These are phyloP conservation scores for Candida insectorum DNA, from an alignment of 805 yeast genomes.

Conservation along the genomic window DNA sequence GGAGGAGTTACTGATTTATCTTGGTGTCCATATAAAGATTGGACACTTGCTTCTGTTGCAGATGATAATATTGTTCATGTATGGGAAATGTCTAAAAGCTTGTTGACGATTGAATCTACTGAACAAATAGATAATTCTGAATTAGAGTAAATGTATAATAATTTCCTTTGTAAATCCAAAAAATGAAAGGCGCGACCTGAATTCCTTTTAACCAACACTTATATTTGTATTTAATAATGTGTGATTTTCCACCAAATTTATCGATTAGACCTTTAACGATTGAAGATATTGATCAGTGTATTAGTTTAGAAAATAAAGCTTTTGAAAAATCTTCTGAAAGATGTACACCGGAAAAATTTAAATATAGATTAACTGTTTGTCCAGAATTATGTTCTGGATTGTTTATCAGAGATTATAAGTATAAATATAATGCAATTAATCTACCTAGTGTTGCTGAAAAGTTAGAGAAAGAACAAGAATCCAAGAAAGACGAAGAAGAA, in stretches of 20 bases:
- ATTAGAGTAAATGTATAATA: slow-evolving; percentile 8
- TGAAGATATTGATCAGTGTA: slow-evolving; percentile 65
- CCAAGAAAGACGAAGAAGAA: slow-evolving; percentile 14
- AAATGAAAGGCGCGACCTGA: neutral
- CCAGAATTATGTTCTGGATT: slow-evolving; percentile 92
- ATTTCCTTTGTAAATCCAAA: too few relatives aligned
- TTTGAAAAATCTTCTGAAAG: slow-evolving; percentile 66
- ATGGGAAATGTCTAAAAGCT: slow-evolving; percentile 46
- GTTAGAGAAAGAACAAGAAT: slow-evolving; percentile 25
- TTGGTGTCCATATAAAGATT: slow-evolving; percentile 69
- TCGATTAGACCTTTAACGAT: slow-evolving; percentile 71
- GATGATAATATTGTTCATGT: slow-evolving; percentile 60
- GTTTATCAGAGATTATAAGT: slow-evolving; percentile 66
- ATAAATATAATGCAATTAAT: slow-evolving; percentile 40
- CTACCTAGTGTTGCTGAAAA: slow-evolving; percentile 38
- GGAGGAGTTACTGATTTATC: slow-evolving; percentile 71
- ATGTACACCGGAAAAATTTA: slow-evolving; percentile 55
- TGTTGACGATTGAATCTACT: slow-evolving; percentile 16
- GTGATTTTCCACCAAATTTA: slow-evolving; percentile 45
- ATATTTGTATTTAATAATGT: slow-evolving; percentile 19
- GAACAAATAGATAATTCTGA: slow-evolving; percentile 13
- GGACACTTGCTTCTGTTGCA: slow-evolving; percentile 68
- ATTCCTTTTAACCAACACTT: too few relatives aligned
- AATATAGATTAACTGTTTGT: slow-evolving; percentile 72
- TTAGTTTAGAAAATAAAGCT: slow-evolving; percentile 60